Evolutionary conservation across 495 filamentous ascomycete species (phyloP).

Genomic region (Pseudevernia furfuracea): DNA sequence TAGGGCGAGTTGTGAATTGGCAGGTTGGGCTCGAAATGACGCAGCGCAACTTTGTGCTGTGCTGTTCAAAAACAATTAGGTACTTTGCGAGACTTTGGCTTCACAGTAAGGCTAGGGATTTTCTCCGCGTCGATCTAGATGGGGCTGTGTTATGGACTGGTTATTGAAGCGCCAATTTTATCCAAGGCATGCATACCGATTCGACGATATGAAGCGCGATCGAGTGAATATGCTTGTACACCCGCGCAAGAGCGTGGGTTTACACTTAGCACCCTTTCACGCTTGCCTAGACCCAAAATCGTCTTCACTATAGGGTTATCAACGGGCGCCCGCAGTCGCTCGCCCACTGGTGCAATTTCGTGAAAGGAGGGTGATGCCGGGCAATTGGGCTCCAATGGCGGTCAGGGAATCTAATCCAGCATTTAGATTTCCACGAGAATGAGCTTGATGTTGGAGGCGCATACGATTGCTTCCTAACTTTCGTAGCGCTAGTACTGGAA

Average conservation of each 20-base stretch:
- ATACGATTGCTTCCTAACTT: conserved; percentile 16
- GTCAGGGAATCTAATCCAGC: conserved; percentile 16
- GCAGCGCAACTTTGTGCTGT: conserved; percentile 12
- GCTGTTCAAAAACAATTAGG: conserved; percentile 15
- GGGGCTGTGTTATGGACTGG: conserved; percentile 21
- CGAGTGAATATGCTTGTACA: conserved; percentile 13
- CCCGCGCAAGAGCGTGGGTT: conserved; percentile 13
- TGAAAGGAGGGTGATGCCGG: conserved; percentile 22
- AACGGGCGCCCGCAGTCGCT: conserved; percentile 21
- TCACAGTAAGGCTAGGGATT: conserved; percentile 9
- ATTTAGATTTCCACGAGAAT: conserved; percentile 15
- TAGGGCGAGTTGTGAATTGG: conserved; percentile 20
- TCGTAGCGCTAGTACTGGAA: conserved; percentile 19
- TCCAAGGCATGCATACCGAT: conserved; percentile 17
- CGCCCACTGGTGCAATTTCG: conserved; percentile 10
- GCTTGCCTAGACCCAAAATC: conserved; percentile 13
- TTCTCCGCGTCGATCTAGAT: conserved; percentile 20
- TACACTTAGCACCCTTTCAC: no score
- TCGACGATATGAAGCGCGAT: conserved; percentile 18
- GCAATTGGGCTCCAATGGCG: conserved; percentile 26
- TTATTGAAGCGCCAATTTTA: conserved; percentile 23
- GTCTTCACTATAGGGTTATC: conserved; percentile 10
- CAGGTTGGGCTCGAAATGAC: conserved; percentile 10
- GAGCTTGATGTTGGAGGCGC: conserved; percentile 18
- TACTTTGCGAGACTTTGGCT: conserved; percentile 10